A percentile compares a stretch with the other conserved stretches of the same genome.
These are phyloP conservation scores for Solanum pinnatisectum DNA, from an alignment of 257 asterid species.

Conservation along the genomic window DNA sequence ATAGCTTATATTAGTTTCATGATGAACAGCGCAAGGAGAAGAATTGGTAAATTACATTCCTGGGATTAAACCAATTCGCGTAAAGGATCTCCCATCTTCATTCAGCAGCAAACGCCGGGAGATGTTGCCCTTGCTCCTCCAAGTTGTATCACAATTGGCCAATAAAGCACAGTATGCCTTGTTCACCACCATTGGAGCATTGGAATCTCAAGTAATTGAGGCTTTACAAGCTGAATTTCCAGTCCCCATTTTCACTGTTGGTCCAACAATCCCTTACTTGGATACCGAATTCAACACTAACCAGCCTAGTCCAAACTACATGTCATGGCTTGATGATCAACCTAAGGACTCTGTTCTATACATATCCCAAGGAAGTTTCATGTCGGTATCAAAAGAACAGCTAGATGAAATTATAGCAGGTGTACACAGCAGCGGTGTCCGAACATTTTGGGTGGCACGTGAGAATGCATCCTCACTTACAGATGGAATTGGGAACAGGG, in stretches of 20 bases:
- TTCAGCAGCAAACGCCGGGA: conserved; percentile 14
- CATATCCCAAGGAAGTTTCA: conserved; percentile 65
- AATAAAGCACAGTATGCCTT: conserved; percentile 32
- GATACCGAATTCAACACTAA: background rate
- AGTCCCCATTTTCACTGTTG: conserved; percentile 46
- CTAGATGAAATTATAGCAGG: conserved; percentile 55
- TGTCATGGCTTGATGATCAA: conserved; percentile 60
- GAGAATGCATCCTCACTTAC: conserved; percentile 41
- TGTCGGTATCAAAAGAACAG: conserved; percentile 43
- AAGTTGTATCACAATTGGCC: background rate
- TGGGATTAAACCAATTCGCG: conserved; percentile 21
- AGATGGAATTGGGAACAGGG: conserved; percentile 20
- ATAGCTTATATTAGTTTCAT: background rate
- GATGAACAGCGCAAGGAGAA: conserved; percentile 28
- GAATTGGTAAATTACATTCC: conserved; percentile 36
- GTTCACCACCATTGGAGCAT: conserved; percentile 31
- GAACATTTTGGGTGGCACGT: conserved; percentile 68
- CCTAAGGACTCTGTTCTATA: conserved; percentile 51
- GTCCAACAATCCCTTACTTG: conserved; percentile 55
- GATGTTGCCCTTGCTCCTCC: conserved; percentile 13
- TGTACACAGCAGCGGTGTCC: conserved; percentile 36
- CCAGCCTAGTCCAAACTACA: conserved; percentile 5
- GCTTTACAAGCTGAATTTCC: conserved; percentile 28
- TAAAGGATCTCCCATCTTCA: conserved; percentile 39
- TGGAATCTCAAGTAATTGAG: conserved; percentile 37